Evolutionary conservation across 1,284 basidiomycete species (phyloP), one percentile per base, ranked within the genome.

Genomic region (Stygiomarasmius scandens): DNA sequence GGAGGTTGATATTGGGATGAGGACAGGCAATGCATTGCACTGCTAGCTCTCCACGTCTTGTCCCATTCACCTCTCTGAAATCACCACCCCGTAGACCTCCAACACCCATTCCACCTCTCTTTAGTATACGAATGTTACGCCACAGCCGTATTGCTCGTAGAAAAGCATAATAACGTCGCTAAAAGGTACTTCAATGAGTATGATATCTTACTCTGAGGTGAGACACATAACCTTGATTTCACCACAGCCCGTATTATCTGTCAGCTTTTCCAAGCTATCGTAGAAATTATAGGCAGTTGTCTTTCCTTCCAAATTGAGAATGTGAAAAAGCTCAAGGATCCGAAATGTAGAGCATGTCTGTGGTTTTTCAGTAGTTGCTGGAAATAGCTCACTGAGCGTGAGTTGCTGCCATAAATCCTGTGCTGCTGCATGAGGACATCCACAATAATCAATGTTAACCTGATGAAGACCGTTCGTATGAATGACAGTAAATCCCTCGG

Each of bases 151-250:
- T 24, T 16, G 43, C 23, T 53, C 43, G 8, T 27, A 23, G 25
- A 65, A 58, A 51, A 43, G 8, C 38, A 10, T 27, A 9, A 25
- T 36, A 49, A 22, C 54, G 29, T 38, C 67, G 58, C 69, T 72
- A 36, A 4, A 6, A 23, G 2, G 23, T 14, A 11, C 6, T 8
- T n/a, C n/a, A 41, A 9, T 41, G 5, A n/a, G 6, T 32, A 20
- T 27, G 12, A 45, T 23, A 12, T 8, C 32, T 41, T 41, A 41
- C 6, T 16, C n/a, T 9, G 11, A 16, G 38, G 16, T n/a, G 16
- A 5, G 16, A 19, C 5, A 9, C 4, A 48, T 22, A 1, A 3
- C 53, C 49, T 19, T 51, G 52, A 41, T 56, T 49, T 16, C 29
- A 6, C 5, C 12, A 32, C 29, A 32, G 12, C 29, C 29, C 12